Base-by-base conservation (phyloP, 768 basidiomycete species). In the Auriculariales sp. region DNA sequence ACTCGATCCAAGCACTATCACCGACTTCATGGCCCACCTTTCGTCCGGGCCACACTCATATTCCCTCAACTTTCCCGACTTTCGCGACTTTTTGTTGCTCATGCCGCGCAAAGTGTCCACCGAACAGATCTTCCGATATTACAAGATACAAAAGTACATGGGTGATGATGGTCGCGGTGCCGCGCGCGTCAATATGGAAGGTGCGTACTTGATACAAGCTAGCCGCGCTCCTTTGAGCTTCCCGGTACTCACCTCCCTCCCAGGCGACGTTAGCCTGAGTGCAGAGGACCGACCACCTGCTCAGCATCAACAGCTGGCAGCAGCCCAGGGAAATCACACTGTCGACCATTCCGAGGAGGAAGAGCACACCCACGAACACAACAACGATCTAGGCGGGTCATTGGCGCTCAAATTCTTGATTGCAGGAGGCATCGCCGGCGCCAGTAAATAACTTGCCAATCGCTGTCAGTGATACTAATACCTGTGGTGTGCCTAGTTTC, bases 361-460 rank as follows among this genome's bases (percentile, higher is more conserved):
- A 17, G 62, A 62, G 24, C 77, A 79, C 28, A 77, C 79, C 15
- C 75, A 78, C 30, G 77, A 80, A 34, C 71, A 72, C 15, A 76
- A 74, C 49, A 69, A 67, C 53, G 75, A 77, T 64, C 64, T 90
- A 19, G 83, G 77, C 52, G 77, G 78, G 3, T 71, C 74, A 51
- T 79, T 83, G 0, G 83, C 94, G 9, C 68, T 92, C 65, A 86
- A 83, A 60, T 99, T 94, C 65, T 73, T 99, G 36, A 65, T 90
- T 11, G 95, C 95, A 4, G 95, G 95, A 30, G 95, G 95, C 12
- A 68, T 93, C 9, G 95, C 95, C 12, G 95, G 95, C 51, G 89
- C 87, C 54, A 86, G 93, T 91, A 61, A 67, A 78, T 64, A 28
- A 6, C 1, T 49, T 48, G 22, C 11, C 34, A 29, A 19, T 19